Evolutionary conservation across 306 rosid genomes (phyloP).

Genomic region (Alnus rubra): DNA sequence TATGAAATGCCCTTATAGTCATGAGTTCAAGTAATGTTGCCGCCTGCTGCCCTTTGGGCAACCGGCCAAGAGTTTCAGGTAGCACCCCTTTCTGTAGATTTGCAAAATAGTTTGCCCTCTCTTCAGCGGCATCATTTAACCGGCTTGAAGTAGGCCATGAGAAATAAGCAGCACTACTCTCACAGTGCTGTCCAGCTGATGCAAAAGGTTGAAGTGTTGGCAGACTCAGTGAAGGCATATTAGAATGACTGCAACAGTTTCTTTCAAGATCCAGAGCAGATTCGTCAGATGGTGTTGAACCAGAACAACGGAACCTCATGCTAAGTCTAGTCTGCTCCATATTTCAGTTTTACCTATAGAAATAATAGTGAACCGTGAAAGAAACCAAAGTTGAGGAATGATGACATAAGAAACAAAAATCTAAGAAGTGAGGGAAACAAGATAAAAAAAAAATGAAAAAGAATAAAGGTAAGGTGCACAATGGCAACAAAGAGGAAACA

Average conservation of each 20-base stretch:
- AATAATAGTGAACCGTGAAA: conserved; percentile 1
- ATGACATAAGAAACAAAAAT: background rate
- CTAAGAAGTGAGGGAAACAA: background rate
- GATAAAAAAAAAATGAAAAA: background rate
- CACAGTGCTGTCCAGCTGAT: conserved; percentile 96
- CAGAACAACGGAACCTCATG: conserved; percentile 68
- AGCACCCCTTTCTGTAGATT: conserved; percentile 94
- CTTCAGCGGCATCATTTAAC: conserved; percentile 80
- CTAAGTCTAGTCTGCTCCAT: conserved; percentile 73
- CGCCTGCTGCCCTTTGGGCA: conserved; percentile 97
- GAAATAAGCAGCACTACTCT: conserved; percentile 91
- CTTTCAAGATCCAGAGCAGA: conserved; percentile 96
- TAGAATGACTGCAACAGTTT: conserved; percentile 84
- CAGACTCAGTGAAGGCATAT: conserved; percentile 83
- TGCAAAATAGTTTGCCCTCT: conserved; percentile 87
- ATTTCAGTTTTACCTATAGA: conserved; percentile 38
- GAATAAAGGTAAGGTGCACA: conserved; percentile 7
- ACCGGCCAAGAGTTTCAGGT: conserved; percentile 77
- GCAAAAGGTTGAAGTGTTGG: conserved; percentile 90
- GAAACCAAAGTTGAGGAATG: background rate
- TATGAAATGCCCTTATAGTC: conserved; percentile 98
- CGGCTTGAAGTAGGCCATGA: conserved; percentile 97
- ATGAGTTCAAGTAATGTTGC: conserved; percentile 92
- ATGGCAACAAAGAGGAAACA: conserved; percentile 10
- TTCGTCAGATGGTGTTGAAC: conserved; percentile 91